phyloP scores from a whole-genome alignment of 1,284 basidiomycete genomes.

The Ceratobasidium sp. region DNA sequence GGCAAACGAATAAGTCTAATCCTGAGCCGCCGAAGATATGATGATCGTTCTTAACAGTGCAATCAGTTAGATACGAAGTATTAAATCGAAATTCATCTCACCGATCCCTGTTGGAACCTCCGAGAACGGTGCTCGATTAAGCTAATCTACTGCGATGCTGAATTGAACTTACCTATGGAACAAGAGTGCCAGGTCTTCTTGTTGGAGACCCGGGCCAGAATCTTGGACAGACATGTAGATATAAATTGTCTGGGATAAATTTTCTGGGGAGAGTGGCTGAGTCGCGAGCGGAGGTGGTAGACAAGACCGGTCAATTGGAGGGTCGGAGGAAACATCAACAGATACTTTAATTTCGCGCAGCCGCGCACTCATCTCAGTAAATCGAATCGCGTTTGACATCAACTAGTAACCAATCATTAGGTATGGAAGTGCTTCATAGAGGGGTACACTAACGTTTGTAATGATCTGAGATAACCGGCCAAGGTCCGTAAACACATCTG shows the following conservation, averaged over 20 bases:
- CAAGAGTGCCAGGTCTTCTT: conserved; percentile 50
- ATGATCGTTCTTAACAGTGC: conserved; percentile 43
- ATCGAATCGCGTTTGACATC: conserved; percentile 47
- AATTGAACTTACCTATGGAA: conserved; percentile 47
- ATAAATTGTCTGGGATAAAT: conserved; percentile 43
- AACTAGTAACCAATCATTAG: conserved; percentile 13
- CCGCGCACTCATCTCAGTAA: conserved; percentile 47
- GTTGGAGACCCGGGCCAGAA: conserved; percentile 53
- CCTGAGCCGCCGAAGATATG: conserved; percentile 54
- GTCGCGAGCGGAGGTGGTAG: conserved; percentile 14
- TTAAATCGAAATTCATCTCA: not conserved
- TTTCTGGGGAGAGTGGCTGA: not conserved
- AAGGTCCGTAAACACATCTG: conserved; percentile 50
- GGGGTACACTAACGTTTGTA: conserved; percentile 50
- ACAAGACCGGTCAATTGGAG: conserved; percentile 45
- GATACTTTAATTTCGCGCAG: conserved; percentile 51
- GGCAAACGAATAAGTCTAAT: conserved; percentile 53
- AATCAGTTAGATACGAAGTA: not conserved
- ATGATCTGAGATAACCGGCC: conserved; percentile 52
- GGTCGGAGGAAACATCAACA: conserved; percentile 51
- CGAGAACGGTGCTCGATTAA: not conserved
- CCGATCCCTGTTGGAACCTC: conserved; percentile 54
- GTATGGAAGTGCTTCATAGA: conserved; percentile 42
- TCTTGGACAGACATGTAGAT: conserved; percentile 53
- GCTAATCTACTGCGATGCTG: not conserved